These are phyloP conservation scores for Xylaria sp. DNA, from an alignment of 2,329 filamentous ascomycete genomes.

Conservation along the genomic window DNA sequence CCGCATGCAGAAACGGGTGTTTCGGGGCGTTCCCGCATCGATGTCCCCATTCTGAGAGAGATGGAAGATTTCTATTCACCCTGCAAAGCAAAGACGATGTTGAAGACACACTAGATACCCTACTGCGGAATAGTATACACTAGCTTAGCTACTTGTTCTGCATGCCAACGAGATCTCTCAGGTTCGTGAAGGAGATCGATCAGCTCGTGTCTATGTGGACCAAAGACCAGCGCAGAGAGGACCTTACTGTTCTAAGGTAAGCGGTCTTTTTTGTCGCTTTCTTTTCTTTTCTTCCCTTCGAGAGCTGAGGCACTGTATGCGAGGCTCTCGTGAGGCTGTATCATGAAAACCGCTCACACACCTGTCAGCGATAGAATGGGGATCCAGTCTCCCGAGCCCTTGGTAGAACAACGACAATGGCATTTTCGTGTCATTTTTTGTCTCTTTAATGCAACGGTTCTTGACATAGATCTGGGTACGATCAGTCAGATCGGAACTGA, in stretches of 20 bases:
- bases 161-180: conserved; percentile 10
- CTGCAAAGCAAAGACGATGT: neutral
- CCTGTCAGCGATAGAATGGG: neutral
- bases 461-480: conserved; percentile 2
- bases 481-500: conserved; percentile 6
- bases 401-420: neutral
- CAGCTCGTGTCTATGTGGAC: conserved; percentile 4
- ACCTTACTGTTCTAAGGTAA: neutral
- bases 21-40: conserved; percentile 15
- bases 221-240: conserved; percentile 6
- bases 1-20: conserved; percentile 14
- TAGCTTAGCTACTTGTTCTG: conserved; percentile 1
- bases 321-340: conserved; percentile 17
- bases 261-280: neutral
- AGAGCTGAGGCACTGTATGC: neutral
- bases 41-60: conserved; percentile 6
- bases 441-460: neutral
- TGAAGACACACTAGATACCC: neutral
- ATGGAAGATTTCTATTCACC: neutral
- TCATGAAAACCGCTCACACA: neutral
- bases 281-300: conserved; percentile 2
- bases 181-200: conserved; percentile 21
- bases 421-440: neutral
- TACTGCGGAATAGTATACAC: neutral
- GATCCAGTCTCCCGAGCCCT: neutral